These are phyloP conservation scores for Syzygium grande DNA, from an alignment of 345 rosid genomes.

Conservation along the genomic window DNA sequence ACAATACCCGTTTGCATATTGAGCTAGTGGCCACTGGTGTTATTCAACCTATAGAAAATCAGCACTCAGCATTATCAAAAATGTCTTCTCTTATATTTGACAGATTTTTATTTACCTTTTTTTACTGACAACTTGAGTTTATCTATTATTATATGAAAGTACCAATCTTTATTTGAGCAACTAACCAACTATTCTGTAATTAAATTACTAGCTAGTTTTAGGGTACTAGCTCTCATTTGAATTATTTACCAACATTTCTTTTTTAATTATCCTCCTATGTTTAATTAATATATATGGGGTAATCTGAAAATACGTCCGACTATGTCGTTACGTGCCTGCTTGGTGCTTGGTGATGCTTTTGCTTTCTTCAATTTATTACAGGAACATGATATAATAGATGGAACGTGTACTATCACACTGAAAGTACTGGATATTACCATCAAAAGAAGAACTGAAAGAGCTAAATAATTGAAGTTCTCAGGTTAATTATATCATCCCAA, in stretches of 20 bases:
- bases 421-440: not conserved
- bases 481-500: not conserved
- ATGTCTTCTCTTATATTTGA: not conserved
- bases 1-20: not conserved
- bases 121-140: not conserved
- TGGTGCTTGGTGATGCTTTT: not conserved
- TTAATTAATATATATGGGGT: not conserved
- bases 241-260: not conserved
- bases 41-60: not conserved
- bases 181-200: not conserved
- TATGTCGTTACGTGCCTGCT: not conserved
- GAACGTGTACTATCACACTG: fast-evolving
- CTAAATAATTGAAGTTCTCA: not conserved
- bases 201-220: not conserved
- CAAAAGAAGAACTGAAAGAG: not conserved
- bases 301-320: not conserved
- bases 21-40: not conserved
- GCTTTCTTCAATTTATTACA: fast-evolving
- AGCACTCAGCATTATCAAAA: not conserved
- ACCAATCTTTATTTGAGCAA: not conserved
- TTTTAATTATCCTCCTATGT: not conserved
- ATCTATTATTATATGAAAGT: not conserved
- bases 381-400: fast-evolving
- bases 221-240: not conserved
- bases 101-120: not conserved